A percentile compares a stretch with the other conserved stretches of the same genome.
Evolutionary conservation across 495 filamentous ascomycete genomes (phyloP).

Genomic region (Pyronema domesticum): DNA sequence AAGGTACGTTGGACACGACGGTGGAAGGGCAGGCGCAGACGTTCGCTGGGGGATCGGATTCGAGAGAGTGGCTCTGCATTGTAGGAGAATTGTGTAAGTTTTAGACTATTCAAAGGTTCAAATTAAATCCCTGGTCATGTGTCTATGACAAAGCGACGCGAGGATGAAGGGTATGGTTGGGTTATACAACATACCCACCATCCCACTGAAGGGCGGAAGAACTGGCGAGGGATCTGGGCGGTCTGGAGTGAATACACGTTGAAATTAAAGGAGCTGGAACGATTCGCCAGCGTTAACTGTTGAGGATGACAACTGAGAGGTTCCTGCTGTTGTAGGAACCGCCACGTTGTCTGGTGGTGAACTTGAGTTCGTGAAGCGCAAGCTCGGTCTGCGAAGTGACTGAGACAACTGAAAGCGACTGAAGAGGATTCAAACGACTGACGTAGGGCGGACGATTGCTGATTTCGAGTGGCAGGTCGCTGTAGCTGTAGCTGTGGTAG

Average conservation of each 20-base stretch:
- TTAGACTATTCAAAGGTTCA: too few relatives aligned
- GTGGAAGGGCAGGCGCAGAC: background rate
- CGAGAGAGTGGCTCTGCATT: constrained; percentile 16
- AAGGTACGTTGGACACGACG: constrained; percentile 1
- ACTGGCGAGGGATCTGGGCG: constrained; percentile 7
- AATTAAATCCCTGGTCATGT: background rate
- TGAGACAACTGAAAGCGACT: too few relatives aligned
- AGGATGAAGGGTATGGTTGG: too few relatives aligned
- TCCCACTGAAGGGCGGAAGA: constrained; percentile 18
- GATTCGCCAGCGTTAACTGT: background rate
- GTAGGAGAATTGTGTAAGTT: too few relatives aligned
- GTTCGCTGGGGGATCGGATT: constrained; percentile 13
- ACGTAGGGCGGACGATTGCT: too few relatives aligned
- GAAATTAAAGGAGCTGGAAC: constrained; percentile 1
- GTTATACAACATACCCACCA: constrained; percentile 14
- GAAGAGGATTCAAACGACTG: too few relatives aligned
- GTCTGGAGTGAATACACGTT: constrained; percentile 8
- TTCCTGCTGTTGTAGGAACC: background rate
- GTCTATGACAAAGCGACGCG: background rate
- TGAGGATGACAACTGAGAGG: background rate
- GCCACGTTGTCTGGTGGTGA: too few relatives aligned
- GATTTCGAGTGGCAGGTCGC: too few relatives aligned
- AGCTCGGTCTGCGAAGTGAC: too few relatives aligned
- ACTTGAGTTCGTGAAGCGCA: too few relatives aligned
- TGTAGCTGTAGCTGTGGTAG: too few relatives aligned